Base-by-base conservation (phyloP, 2,329 filamentous ascomycete species). In the Incumbomyces lentus region DNA sequence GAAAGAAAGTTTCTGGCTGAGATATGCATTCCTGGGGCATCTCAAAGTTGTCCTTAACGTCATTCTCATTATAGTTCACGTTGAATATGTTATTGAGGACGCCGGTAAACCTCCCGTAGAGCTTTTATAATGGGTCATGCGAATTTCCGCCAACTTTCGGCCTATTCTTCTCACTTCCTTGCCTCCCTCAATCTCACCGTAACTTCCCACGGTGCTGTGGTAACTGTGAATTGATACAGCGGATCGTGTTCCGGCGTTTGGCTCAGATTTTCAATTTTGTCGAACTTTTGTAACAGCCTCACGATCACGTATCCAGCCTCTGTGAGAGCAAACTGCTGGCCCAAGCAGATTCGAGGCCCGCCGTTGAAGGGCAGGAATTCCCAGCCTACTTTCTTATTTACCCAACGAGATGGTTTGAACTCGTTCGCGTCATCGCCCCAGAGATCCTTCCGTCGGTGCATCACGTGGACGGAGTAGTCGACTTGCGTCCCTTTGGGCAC, bases 391-490 rank as follows among this genome's bases (percentile, higher is more conserved):
- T 19, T 84, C 70, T 34, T 83, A 81, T 0, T 82, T 54, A 81
- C 65, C 83, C 82, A 87, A 46, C 83, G 71, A 36, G 85, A 81
- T 1, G 84, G 84, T 49, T 68, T 70, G 64, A 79, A 86, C 31
- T 68, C 69, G 19, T 68, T 64, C 1, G 68, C 69, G 44, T 74
- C 71, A 0, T 58, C 44, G 2, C 71, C 71, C 60, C 65, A 75
- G 47, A 69, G 58, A 35, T 75, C 72, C 34, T 61, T 62, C 12
- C 83, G 76, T 1, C 85, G 78, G 59, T 93, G 86, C 82, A 90
- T 85, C 4, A 77, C 65, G 46, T 86, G 73, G 0, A 82, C 72
- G 39, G 73, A 79, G 69, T 87, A 92, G 38, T 66, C 70, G 50
- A 92, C 69, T 5, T 74, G 64, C 1, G 79, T 79, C 57, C 70